Conservation (phyloP, 2,329 filamentous ascomycete genomes). For the Penicillium decumbens region DNA sequence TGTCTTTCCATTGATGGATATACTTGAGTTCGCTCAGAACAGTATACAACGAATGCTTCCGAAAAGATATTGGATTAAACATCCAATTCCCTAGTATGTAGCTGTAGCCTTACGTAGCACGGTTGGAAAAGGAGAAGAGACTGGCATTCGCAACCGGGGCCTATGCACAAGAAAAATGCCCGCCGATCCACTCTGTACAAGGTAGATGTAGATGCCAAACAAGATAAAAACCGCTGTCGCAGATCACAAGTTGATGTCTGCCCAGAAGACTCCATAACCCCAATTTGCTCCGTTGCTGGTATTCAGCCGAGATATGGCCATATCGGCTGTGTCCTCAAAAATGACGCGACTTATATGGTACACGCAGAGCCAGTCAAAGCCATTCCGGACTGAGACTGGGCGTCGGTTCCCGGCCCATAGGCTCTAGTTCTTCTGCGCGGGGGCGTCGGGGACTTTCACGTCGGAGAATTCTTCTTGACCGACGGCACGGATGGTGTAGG, state of each 20-base stretch:
- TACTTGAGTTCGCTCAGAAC: not conserved
- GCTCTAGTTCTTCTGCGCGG: slow-evolving; percentile 38
- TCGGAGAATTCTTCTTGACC: slow-evolving; percentile 97
- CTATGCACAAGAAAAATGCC: slow-evolving; percentile 12
- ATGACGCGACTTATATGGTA: slow-evolving; percentile 13
- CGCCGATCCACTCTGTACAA: slow-evolving; percentile 15
- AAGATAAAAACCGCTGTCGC: slow-evolving; percentile 14
- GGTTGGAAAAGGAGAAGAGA: slow-evolving; percentile 6
- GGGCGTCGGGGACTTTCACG: slow-evolving; percentile 77
- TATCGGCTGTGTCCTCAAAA: not conserved
- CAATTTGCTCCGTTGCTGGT: slow-evolving; percentile 19
- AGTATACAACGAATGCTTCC: not conserved
- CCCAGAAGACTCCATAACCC: slow-evolving; percentile 24
- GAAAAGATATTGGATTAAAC: not conserved
- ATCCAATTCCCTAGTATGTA: not conserved
- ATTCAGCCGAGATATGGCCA: slow-evolving; percentile 3
- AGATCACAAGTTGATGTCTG: slow-evolving; percentile 13
- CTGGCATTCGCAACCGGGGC: slow-evolving; percentile 6
- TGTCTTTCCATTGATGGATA: slow-evolving; percentile 3
- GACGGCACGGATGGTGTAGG: slow-evolving; percentile 73
- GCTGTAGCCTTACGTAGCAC: not conserved
- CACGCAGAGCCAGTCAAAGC: slow-evolving; percentile 7
- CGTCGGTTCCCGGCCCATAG: not conserved
- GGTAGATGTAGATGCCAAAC: slow-evolving; percentile 7
- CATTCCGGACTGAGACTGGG: not conserved